A percentile compares a stretch with the other conserved stretches of the same genome.
phyloP scores from a whole-genome alignment of 176 grass and related monocot species.

The Areca catechu region DNA sequence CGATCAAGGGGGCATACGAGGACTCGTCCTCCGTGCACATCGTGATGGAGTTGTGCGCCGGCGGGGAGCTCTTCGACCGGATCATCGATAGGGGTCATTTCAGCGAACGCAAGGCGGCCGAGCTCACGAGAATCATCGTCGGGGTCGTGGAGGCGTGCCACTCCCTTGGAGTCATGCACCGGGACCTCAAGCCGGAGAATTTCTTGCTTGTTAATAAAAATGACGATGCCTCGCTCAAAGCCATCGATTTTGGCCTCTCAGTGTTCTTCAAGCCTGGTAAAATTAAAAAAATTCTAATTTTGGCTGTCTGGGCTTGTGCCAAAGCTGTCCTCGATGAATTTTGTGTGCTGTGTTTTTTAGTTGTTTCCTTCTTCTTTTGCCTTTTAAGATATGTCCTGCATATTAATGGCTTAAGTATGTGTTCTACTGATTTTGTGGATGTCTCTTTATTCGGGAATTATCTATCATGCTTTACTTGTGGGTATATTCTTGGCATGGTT shows the following conservation, averaged over 20 bases:
- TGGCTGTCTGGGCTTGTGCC: no score
- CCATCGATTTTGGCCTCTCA: conserved; percentile 94
- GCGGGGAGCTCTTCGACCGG: conserved; percentile 91
- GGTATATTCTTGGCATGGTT: no score
- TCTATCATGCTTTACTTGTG: no score
- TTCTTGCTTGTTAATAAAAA: conserved; percentile 85
- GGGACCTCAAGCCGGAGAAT: conserved; percentile 97
- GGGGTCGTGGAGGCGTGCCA: conserved; percentile 96
- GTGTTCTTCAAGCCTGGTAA: conserved; percentile 97
- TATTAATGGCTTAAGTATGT: no score
- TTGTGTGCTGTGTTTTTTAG: no score
- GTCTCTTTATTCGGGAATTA: no score
- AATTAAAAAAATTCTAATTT: not conserved
- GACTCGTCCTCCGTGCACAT: conserved; percentile 85
- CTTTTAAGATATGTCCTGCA: no score
- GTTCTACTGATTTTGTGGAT: no score
- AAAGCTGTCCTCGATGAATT: no score
- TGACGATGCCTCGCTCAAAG: conserved; percentile 82
- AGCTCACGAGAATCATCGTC: conserved; percentile 79
- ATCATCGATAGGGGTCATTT: conserved; percentile 90
- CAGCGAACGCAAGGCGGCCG: conserved; percentile 97
- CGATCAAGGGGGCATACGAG: conserved; percentile 95
- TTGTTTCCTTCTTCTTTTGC: no score
- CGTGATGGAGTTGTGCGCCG: conserved; percentile 96
- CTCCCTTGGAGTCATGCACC: conserved; percentile 94